Evolutionary conservation across 73 alveolate genomes (phyloP).

Genomic region (Paraurostyla sp.): DNA sequence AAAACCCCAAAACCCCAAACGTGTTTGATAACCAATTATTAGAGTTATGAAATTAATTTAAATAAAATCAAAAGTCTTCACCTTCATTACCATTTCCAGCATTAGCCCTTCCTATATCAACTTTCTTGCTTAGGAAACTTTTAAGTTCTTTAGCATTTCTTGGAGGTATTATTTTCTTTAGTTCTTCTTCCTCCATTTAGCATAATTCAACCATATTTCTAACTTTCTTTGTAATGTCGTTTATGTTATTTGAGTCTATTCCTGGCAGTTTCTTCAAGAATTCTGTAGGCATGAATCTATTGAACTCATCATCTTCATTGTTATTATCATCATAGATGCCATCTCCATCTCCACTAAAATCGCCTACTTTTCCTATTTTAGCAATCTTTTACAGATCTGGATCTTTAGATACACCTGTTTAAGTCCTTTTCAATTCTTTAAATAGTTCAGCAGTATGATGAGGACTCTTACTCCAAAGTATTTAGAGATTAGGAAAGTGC

Average conservation of each 20-base stretch:
- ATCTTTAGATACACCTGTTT: slow-evolving; percentile 3
- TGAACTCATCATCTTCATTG: slow-evolving; percentile 51
- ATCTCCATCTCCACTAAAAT: slow-evolving; percentile 39
- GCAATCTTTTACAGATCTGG: slow-evolving; percentile 49
- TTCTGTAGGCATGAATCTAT: slow-evolving; percentile 63
- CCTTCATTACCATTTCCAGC: not conserved
- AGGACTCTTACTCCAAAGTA: slow-evolving; percentile 68
- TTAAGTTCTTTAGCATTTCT: slow-evolving; percentile 53
- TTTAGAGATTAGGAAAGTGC: slow-evolving; percentile 60
- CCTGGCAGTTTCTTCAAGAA: slow-evolving; percentile 65
- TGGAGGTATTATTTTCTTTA: slow-evolving; percentile 18
- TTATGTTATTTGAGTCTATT: slow-evolving; percentile 56
- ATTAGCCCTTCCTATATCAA: slow-evolving; percentile 30
- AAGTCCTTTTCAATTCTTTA: slow-evolving; percentile 25
- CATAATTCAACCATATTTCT: slow-evolving; percentile 47
- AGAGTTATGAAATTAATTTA: not conserved
- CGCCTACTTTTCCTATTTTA: slow-evolving; percentile 54
- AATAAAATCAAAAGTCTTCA: not conserved
- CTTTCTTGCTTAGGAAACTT: slow-evolving; percentile 53
- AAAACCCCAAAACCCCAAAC: slow-evolving; percentile 61
- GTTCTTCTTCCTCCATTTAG: slow-evolving; percentile 41
- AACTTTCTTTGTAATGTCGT: slow-evolving; percentile 30
- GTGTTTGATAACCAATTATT: not conserved
- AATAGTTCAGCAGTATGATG: slow-evolving; percentile 65
- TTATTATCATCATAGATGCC: slow-evolving; percentile 3